Base-by-base conservation (phyloP, 2,329 filamentous ascomycete genomes). In the Xylaria polymorpha region DNA sequence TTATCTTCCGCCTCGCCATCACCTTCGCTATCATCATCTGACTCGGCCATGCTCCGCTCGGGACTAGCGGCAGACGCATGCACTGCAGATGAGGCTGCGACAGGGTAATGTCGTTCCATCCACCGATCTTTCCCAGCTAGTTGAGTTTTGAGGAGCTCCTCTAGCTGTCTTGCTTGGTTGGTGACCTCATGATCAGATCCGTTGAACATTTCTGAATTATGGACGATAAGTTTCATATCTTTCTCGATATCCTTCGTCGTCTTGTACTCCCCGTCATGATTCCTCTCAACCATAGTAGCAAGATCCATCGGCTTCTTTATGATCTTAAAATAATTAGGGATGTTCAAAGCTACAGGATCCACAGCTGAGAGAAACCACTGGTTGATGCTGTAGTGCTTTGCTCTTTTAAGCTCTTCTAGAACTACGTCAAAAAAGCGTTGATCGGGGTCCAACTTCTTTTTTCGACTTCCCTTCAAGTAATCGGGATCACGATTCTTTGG, bases 281-380 rank as follows among this genome's bases (percentile, higher is more conserved):
- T 85, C 81, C 97, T 97, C 50, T 86, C 85, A 43, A 88, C 85
- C 77, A 97, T 92, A n/a, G 93, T 97, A 18, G 87, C 85, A 59
- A 98, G 85, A 79, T 99, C 95, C 95, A 98, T 99, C 0, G 96
- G 96, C 79, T 94, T 94, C 85, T 97, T 98, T 82, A 99, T 94
- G 70, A 98, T 85, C 76, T 92, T 94, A 79, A 96, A 93, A 79
- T 99, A 99, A 29, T 92, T 91, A 0, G 96, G 96, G 68, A 98
- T 98, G 78, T 95, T 94, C 63, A 98, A 84, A 0, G 94, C 95
- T 43, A 98, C 94, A 0, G 96, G 94, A 78, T 99, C 96, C 22
- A 99, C 96, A 0, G 96, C 92, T 8, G 87, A 83, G 75, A 93
- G 83, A 83, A 99, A 99, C 68, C 92, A 91, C 64, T 86, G 86